Conservation (phyloP, 371 early-diverging fungal genomes). For the Globomyces sp. region DNA sequence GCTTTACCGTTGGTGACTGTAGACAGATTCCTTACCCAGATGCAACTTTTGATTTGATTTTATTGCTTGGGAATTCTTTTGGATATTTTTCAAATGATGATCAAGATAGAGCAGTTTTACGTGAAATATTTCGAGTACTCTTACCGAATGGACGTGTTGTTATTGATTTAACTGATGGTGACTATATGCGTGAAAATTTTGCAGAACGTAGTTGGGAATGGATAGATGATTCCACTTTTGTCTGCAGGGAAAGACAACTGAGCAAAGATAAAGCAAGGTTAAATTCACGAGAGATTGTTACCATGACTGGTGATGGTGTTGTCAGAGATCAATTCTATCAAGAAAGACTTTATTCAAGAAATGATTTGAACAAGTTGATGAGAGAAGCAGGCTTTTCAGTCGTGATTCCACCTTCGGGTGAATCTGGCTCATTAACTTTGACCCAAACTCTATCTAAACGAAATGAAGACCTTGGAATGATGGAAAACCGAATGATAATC, state of each 20-base stretch:
- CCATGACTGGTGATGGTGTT: slow-evolving; percentile 48
- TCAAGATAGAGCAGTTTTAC: slow-evolving; percentile 43
- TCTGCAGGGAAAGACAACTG: slow-evolving; percentile 62
- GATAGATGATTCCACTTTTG: slow-evolving; percentile 60
- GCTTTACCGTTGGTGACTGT: slow-evolving; percentile 64
- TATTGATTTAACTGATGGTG: slow-evolving; percentile 61
- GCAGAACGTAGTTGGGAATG: slow-evolving; percentile 62
- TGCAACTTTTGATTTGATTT: slow-evolving; percentile 49
- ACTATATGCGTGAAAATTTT: slow-evolving; percentile 52
- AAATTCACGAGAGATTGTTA: slow-evolving; percentile 56
- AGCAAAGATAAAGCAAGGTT: slow-evolving; percentile 50
- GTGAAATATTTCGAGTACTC: slow-evolving; percentile 50
- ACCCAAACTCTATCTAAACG: slow-evolving; percentile 55
- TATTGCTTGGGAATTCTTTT: slow-evolving; percentile 65
- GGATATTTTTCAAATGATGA: slow-evolving; percentile 53
- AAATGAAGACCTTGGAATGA: slow-evolving; percentile 65
- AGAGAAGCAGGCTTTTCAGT: slow-evolving; percentile 37
- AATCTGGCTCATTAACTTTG: slow-evolving; percentile 23
- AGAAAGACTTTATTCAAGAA: slow-evolving; percentile 52
- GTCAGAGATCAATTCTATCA: slow-evolving; percentile 65
- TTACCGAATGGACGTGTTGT: slow-evolving; percentile 49
- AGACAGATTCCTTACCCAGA: slow-evolving; percentile 53
- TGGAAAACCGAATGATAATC: slow-evolving; percentile 57
- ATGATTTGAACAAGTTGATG: slow-evolving; percentile 45
- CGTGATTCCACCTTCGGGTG: background rate